phyloP scores from a whole-genome alignment of 1,284 basidiomycete genomes.

The Phaffia rhodozyma region DNA sequence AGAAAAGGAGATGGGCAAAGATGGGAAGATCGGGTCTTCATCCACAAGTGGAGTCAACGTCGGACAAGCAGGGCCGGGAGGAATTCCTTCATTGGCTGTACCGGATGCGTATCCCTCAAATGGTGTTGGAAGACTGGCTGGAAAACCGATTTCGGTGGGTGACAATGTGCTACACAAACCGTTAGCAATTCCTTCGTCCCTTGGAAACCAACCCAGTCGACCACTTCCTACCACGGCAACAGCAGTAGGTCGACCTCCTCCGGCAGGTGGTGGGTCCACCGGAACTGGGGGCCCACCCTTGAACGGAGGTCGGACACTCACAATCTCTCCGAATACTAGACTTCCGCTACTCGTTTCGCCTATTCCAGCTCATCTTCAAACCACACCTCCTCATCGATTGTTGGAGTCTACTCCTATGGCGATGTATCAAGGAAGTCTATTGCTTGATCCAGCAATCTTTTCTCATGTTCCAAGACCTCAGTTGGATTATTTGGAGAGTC shows the following conservation, averaged over 20 bases:
- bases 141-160: no score
- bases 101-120: no score
- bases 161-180: no score
- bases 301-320: no score
- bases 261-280: neutral
- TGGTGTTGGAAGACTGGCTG: no score
- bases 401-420: slow-evolving; percentile 57
- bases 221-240: neutral
- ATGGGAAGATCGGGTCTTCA: no score
- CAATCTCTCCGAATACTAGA: slow-evolving; percentile 13
- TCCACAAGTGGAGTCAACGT: no score
- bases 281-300: no score
- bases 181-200: no score
- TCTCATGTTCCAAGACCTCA: slow-evolving; percentile 60
- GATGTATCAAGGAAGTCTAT: slow-evolving; percentile 68
- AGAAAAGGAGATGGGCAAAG: slow-evolving; percentile 6
- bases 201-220: slow-evolving; percentile 26
- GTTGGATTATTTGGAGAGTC: slow-evolving; percentile 59
- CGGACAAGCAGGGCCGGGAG: no score
- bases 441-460: slow-evolving; percentile 74
- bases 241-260: neutral
- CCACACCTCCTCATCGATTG: slow-evolving; percentile 26
- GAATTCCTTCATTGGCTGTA: no score
- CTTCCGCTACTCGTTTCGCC: slow-evolving; percentile 53
- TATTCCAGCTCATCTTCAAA: slow-evolving; percentile 37